Conservation (phyloP, 768 basidiomycete species). For the Rhizopogon vinicolor region DNA sequence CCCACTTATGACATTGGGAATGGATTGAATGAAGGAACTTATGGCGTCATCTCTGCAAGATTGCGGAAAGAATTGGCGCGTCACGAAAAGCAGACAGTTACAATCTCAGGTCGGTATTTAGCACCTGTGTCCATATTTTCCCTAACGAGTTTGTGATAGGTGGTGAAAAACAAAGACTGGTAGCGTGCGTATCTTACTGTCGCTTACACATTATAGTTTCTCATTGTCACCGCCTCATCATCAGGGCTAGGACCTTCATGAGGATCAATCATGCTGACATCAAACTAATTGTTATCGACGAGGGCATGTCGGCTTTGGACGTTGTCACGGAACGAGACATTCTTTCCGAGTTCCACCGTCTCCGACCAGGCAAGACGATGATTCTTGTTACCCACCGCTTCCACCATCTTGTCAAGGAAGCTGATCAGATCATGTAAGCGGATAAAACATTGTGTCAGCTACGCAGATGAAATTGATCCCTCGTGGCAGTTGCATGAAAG, state of each 20-base stretch:
- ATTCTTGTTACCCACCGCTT: slow-evolving; percentile 56
- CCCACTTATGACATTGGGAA: slow-evolving; percentile 15
- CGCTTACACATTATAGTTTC: background rate
- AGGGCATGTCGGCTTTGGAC: slow-evolving; percentile 55
- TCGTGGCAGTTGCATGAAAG: slow-evolving; percentile 26
- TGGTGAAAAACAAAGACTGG: slow-evolving; percentile 45
- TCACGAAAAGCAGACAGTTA: slow-evolving; percentile 16
- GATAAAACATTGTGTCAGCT: background rate
- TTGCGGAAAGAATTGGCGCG: slow-evolving; percentile 16
- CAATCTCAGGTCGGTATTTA: slow-evolving; percentile 15
- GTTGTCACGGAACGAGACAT: slow-evolving; percentile 48
- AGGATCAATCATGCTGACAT: slow-evolving; percentile 27
- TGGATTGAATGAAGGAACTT: slow-evolving; percentile 16
- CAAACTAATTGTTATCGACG: slow-evolving; percentile 50
- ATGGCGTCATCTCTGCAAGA: slow-evolving; percentile 15
- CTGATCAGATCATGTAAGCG: slow-evolving; percentile 49
- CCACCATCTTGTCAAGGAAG: slow-evolving; percentile 42
- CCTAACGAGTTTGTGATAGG: slow-evolving; percentile 12
- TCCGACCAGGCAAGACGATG: slow-evolving; percentile 44
- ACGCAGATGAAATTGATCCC: background rate
- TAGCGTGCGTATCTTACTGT: slow-evolving; percentile 35
- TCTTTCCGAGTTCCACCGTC: slow-evolving; percentile 32
- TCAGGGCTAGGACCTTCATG: slow-evolving; percentile 45
- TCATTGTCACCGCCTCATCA: background rate
- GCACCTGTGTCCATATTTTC: slow-evolving; percentile 3